These are phyloP conservation scores for Coemansia sp. DNA, from an alignment of 192 early-diverging fungal species.

Conservation along the genomic window DNA sequence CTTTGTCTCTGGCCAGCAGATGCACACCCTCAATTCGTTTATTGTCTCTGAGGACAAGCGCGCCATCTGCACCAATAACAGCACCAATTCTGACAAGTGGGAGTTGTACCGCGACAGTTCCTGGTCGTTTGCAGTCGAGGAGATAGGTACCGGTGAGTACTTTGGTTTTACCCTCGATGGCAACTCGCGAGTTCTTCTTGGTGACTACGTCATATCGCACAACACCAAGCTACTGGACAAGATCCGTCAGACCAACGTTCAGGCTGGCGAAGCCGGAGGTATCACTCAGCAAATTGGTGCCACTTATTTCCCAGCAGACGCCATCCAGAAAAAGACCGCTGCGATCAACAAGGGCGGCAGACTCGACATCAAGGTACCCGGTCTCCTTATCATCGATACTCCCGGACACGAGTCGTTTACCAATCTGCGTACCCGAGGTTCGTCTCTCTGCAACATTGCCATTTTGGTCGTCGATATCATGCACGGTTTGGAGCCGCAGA, in stretches of 20 bases:
- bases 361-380: slow-evolving; percentile 83
- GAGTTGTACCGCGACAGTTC: slow-evolving; percentile 11
- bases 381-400: slow-evolving; percentile 95
- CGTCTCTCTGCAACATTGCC: slow-evolving; percentile 98
- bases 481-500: slow-evolving; percentile 98
- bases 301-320: slow-evolving; percentile 96
- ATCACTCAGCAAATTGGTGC: slow-evolving; percentile 99
- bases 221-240: slow-evolving; percentile 98
- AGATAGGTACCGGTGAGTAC: slow-evolving; percentile 46
- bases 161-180: slow-evolving; percentile 59
- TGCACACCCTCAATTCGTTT: slow-evolving; percentile 14
- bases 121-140: slow-evolving; percentile 49
- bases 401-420: slow-evolving; percentile 99
- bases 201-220: slow-evolving; percentile 57
- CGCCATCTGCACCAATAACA: background rate
- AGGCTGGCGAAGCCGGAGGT: slow-evolving; percentile 99
- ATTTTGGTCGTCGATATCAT: slow-evolving; percentile 99
- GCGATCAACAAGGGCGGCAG: slow-evolving; percentile 63
- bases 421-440: slow-evolving; percentile 92
- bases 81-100: slow-evolving; percentile 8
- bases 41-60: slow-evolving; percentile 18
- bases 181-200: slow-evolving; percentile 58
- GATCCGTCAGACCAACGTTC: slow-evolving; percentile 99
- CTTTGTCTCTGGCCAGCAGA: slow-evolving; percentile 21
- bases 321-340: slow-evolving; percentile 89